Base-by-base conservation (phyloP, 2,329 filamentous ascomycete species). In the Xylariaceae sp. region DNA sequence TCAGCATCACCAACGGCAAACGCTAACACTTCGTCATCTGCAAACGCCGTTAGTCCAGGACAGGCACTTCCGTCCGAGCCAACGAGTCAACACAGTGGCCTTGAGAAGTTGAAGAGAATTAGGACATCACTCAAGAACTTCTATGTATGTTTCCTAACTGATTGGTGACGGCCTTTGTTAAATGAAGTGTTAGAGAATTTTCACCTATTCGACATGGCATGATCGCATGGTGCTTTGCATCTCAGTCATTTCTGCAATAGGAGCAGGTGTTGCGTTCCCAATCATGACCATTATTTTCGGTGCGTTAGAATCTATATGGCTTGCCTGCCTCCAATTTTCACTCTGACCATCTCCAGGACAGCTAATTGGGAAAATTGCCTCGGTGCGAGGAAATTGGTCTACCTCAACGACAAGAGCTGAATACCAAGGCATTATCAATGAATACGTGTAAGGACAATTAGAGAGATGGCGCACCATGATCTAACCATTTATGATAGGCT, bases 241-340 rank as follows among this genome's bases (percentile, higher is more conserved):
- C 14, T 60, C 66, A 1, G 39, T 63, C 2, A 33, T 62, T 2
- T 63, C 62, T 5, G 61, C 65, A 1, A 61, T 65, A 42, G 64
- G 63, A 1, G 59, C 65, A 2, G 66, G 66, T 2, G 58, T 63
- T 19, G 63, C 63, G 5, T 67, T 65, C 39, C 66, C 66, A n/a
- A 31, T 66, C 9, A 81, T 84, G 78, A 84, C 82, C 45, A 74
- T 83, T 9, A 69, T 83, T 13, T 82, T 82, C 61, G 80, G 78
- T 74, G 66, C 56, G 63, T 11, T 9, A 6, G 1, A 42, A 5
- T 5, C 11, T 11, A 14, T 11, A 5, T 7, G 3, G 16, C 5
- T 16, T 13, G 13, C 7, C 22, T 34, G 3, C 34, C 9, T 22
- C 18, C 6, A 40, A 46, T 59, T 39, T 33, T 56, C 36, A 49